Conservation (phyloP, 2,329 filamentous ascomycete genomes). For the Periconia sp. region DNA sequence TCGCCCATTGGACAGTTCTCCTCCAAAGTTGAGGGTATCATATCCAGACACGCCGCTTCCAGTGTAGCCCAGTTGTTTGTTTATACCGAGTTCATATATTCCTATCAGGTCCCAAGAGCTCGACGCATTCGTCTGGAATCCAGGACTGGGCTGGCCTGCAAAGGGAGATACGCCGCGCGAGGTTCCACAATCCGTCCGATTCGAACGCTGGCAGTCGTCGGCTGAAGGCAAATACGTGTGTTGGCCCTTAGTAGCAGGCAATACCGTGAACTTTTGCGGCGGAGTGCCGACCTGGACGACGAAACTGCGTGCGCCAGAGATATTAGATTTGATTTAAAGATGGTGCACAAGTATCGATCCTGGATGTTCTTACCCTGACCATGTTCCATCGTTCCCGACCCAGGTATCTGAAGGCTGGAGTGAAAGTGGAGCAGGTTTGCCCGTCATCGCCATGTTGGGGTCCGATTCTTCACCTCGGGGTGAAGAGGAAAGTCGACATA, state of each 20-base stretch:
- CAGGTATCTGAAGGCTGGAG: background rate
- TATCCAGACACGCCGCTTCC: slow-evolving; percentile 66
- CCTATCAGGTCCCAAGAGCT: slow-evolving; percentile 58
- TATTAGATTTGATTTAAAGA: background rate
- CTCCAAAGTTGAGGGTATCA: slow-evolving; percentile 45
- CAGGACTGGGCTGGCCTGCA: background rate
- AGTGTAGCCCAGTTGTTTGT: slow-evolving; percentile 53
- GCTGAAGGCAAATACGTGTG: background rate
- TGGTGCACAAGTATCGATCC: background rate
- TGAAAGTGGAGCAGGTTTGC: background rate
- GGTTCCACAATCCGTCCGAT: background rate
- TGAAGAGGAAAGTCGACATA: background rate
- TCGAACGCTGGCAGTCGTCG: background rate
- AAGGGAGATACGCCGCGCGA: background rate
- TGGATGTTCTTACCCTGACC: background rate
- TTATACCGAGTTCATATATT: slow-evolving; percentile 59
- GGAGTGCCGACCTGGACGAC: background rate
- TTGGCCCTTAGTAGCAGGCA: background rate
- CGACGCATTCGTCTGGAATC: slow-evolving; percentile 13
- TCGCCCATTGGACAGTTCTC: slow-evolving; percentile 30
- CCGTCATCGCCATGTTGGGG: background rate
- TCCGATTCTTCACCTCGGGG: background rate
- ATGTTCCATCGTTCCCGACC: background rate
- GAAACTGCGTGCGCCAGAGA: background rate
- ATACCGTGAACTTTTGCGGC: background rate